These are phyloP conservation scores for Parastagonospora avenae DNA, from an alignment of 2,329 filamentous ascomycete species.

Conservation along the genomic window DNA sequence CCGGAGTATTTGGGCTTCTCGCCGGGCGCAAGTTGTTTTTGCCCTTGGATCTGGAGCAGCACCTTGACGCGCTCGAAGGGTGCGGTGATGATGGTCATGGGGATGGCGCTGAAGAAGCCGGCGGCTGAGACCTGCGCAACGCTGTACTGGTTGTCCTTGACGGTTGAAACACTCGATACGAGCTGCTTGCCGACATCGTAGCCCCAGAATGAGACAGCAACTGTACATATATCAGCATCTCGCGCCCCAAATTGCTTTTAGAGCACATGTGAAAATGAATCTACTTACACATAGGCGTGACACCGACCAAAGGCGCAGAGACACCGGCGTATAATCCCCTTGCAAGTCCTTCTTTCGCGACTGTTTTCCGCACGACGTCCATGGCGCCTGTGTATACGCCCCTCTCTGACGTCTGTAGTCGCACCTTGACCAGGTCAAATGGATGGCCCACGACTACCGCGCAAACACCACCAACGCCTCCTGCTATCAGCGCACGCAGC, in stretches of 20 bases:
- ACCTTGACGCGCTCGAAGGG: constrained; percentile 99
- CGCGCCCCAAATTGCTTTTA: neutral
- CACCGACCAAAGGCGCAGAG: constrained; percentile 89
- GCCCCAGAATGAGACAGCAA: constrained; percentile 75
- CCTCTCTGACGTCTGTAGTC: constrained; percentile 92
- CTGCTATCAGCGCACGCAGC: constrained; percentile 82
- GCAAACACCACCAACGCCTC: constrained; percentile 91
- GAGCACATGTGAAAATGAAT: neutral
- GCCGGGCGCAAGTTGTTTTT: constrained; percentile 81
- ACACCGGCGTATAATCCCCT: constrained; percentile 94
- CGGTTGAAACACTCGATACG: constrained; percentile 70
- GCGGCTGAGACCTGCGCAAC: constrained; percentile 89
- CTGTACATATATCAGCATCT: constrained; percentile 42
- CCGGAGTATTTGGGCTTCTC: constrained; percentile 92
- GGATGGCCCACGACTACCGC: constrained; percentile 93
- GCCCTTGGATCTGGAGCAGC: constrained; percentile 94
- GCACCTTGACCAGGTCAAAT: constrained; percentile 97
- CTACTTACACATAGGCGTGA: constrained; percentile 96
- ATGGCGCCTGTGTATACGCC: constrained; percentile 89
- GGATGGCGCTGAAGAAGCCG: constrained; percentile 92
- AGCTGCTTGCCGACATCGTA: constrained; percentile 95
- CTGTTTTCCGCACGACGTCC: constrained; percentile 87
- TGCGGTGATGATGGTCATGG: constrained; percentile 97
- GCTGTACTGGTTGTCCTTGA: constrained; percentile 72
- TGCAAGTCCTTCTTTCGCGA: constrained; percentile 81